phyloP scores from a whole-genome alignment of 352 stramenopile species.

The Pythium aphanidermatum region DNA sequence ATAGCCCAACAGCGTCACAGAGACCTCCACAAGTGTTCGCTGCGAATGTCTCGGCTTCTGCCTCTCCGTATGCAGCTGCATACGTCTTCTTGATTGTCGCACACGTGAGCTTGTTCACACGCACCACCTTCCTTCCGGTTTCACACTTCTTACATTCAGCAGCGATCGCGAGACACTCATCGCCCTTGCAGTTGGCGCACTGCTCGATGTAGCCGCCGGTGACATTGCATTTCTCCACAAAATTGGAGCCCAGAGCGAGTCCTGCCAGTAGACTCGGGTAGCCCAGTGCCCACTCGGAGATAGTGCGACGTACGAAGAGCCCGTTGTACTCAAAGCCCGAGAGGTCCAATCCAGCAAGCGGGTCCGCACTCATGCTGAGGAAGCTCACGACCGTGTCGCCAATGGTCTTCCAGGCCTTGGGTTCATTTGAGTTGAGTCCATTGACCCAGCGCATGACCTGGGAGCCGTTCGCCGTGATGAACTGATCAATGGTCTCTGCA shows the following conservation, averaged over 20 bases:
- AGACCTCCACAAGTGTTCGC: conserved; percentile 23
- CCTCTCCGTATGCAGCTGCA: conserved; percentile 16
- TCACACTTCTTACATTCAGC: conserved; percentile 30
- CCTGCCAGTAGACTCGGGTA: conserved; percentile 69
- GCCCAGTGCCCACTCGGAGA: conserved; percentile 60
- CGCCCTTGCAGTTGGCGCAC: conserved; percentile 31
- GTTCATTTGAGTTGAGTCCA: conserved; percentile 70
- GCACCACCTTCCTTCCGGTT: conserved; percentile 16
- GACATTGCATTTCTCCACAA: conserved; percentile 35
- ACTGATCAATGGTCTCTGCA: conserved; percentile 15
- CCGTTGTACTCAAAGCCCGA: conserved; percentile 72
- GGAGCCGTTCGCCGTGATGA: conserved; percentile 32
- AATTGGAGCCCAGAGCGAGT: conserved; percentile 46
- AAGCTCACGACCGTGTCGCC: conserved; percentile 38
- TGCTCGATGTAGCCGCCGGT: conserved; percentile 28
- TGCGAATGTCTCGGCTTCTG: conserved; percentile 17
- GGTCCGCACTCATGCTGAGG: conserved; percentile 18
- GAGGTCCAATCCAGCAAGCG: conserved; percentile 40
- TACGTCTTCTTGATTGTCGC: conserved; percentile 23
- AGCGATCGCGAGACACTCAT: conserved; percentile 22
- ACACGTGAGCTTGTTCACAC: conserved; percentile 27
- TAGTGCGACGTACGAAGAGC: conserved; percentile 48
- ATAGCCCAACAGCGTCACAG: conserved; percentile 43
- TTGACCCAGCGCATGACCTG: conserved; percentile 76
- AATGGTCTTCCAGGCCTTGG: conserved; percentile 55